Conservation (phyloP, 208 protist genomes). For the Porcisia deanei region DNA sequence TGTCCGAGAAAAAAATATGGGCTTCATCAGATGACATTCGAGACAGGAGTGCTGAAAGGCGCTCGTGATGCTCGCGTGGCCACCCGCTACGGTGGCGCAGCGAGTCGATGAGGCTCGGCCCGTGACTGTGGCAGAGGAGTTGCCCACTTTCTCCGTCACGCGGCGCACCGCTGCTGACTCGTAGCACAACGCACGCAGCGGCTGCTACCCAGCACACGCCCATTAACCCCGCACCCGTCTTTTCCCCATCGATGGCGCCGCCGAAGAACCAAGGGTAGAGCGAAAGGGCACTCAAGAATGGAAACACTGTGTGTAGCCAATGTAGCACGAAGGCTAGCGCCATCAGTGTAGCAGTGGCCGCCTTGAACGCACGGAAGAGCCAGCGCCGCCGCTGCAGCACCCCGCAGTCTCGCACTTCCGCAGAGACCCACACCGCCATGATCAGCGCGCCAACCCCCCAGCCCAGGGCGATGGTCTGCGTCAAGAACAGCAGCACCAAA, state of each 20-base stretch:
- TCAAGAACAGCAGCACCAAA: slow-evolving; percentile 8
- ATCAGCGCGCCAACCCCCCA: slow-evolving; percentile 13
- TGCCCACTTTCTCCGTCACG: background rate
- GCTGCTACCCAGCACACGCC: slow-evolving; percentile 13
- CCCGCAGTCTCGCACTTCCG: slow-evolving; percentile 23
- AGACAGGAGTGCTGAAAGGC: background rate
- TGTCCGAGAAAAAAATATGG: background rate
- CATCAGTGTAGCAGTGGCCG: slow-evolving; percentile 8
- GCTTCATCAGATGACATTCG: background rate
- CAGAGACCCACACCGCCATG: slow-evolving; percentile 10
- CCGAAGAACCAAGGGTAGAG: slow-evolving; percentile 20
- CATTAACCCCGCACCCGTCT: background rate
- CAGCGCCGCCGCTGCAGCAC: slow-evolving; percentile 25
- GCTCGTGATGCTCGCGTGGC: background rate
- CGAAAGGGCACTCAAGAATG: background rate
- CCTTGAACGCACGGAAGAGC: slow-evolving; percentile 8
- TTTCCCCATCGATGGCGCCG: background rate
- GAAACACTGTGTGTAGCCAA: slow-evolving; percentile 19
- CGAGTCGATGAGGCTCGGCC: slow-evolving; percentile 15
- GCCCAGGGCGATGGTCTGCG: slow-evolving; percentile 17
- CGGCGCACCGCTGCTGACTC: slow-evolving; percentile 20
- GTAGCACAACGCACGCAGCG: slow-evolving; percentile 21
- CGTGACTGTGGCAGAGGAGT: background rate
- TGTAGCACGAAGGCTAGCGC: slow-evolving; percentile 15
- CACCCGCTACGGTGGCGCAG: slow-evolving; percentile 8